These are phyloP conservation scores for Bodo saltans DNA, from an alignment of 78 protist species.

Conservation along the genomic window DNA sequence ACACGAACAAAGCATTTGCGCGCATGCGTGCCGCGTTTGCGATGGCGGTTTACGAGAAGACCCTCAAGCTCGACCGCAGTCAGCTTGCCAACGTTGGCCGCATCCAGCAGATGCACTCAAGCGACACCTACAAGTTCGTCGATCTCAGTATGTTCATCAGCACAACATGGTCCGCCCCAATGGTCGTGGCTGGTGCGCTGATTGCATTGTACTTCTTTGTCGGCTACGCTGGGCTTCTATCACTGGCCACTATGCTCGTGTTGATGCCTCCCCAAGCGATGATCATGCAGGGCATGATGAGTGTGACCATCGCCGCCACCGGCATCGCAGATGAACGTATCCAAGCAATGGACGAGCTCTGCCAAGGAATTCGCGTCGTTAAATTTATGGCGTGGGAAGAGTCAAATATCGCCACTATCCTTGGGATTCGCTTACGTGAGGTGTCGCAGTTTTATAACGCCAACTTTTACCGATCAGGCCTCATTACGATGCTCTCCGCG, in stretches of 20 bases:
- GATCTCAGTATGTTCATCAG: neutral
- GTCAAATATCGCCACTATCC: neutral
- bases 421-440: conserved; percentile 13
- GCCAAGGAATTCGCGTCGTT: conserved; percentile 37
- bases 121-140: neutral
- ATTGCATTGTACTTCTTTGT: neutral
- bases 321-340: neutral
- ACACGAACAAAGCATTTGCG: neutral
- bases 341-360: conserved; percentile 41
- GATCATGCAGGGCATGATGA: neutral
- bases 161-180: neutral
- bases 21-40: neutral
- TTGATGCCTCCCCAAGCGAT: neutral
- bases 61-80: neutral
- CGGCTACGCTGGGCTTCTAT: neutral
- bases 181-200: neutral
- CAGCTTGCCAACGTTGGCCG: conserved; percentile 27
- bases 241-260: neutral
- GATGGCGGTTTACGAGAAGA: neutral
- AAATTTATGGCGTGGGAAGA: conserved; percentile 56
- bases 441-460: conserved; percentile 45
- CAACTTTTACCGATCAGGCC: conserved; percentile 35
- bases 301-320: neutral
- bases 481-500: conserved; percentile 14
- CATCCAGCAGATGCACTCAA: conserved; percentile 1